Base-by-base conservation (phyloP, 2,329 filamentous ascomycete species). In the Phoma sp. region DNA sequence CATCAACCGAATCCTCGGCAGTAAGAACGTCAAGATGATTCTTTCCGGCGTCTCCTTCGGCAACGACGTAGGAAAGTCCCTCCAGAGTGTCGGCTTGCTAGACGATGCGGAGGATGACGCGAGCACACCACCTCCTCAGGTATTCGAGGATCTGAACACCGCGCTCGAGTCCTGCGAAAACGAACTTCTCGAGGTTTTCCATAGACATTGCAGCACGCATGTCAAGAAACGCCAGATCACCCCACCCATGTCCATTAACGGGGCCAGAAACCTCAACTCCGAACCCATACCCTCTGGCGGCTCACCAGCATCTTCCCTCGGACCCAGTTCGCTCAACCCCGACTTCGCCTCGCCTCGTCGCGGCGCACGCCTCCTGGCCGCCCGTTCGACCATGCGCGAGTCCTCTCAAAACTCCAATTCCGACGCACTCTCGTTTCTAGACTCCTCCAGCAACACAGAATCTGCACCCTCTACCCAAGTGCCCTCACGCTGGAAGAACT, bases 111-210 rank as follows among this genome's bases (percentile, higher is more conserved):
- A 87, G 29, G 86, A 88, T 11, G 92, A 96, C 5, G 84, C 70
- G 3, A 68, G 74, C 5, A 71, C 72, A 15, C 76, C 78, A 3
- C 75, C 77, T 9, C 79, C 79, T 3, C 75, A 87, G 55, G 86
- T 97, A 48, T 91, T 97, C 62, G 89, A 92, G 34, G 88, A 96
- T 59, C 84, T 99, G 47, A 99, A 99, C 73, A 93, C 91, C 5
- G 93, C 93, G 0, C 81, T 99, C 1, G 95, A 99, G 71, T 91
- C 87, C 60, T 98, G 93, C 74, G 95, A 99, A 72, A 99, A 99
- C 65, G 91, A 96, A 66, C 84, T 97, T 5, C 83, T 99, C 63
- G 87, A 91, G 57, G 83, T 84, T 9, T 76, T 85, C 63, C 74
- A 78, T 76, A 68, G 74, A 74, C 72, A 75, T 76, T 68, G 75